Evolutionary conservation across 495 filamentous ascomycete genomes (phyloP), one percentile per base, ranked within the genome.

Genomic region (Cenococcum geophilum): DNA sequence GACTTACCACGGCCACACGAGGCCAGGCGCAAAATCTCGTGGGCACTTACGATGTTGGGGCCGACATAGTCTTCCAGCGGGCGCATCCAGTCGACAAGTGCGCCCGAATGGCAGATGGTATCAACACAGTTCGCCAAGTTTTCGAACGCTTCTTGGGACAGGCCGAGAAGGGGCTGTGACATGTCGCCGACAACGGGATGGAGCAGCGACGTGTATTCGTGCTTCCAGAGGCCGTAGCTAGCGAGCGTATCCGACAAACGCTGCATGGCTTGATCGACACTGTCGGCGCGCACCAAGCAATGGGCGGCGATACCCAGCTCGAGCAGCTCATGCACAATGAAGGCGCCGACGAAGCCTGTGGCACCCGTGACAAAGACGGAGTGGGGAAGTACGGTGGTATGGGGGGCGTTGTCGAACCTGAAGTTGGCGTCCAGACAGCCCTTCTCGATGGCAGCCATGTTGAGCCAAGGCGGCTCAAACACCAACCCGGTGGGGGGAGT

Each of bases 1-100:
- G 64, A 59, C 59, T 72, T 74, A 58, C 37, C 61, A 36, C 64
- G 60, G 20, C 70, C 72, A 57, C 43, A 35, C 11, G 70, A 71
- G 21, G 72, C 72, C 9, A 74, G 68, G 18, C 72, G 70, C 4
- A 74, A 67, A n/a, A 72, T 43, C 55, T 74, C 72, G 55, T 74
- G 72, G 25, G 72, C 64, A 55, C 70, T 60, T n/a, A 73, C 42
- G 40, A 73, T 64, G 51, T 73, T 73, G 60, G 71, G 71, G 14
- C 69, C 72, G 52, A 74, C 36, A 59, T 74, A 73, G 25, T 73
- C 69, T 20, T 66, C 60, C 36, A 74, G 55, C 10, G 67, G 71
- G 11, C 62, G 72, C 69, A 74, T 67, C 72, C 71, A 74, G 55
- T 74, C 72, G 18, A 74, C 72, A 20, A 73, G 67, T 51, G 64